These are phyloP conservation scores for Baorangia bicolor DNA, from an alignment of 768 basidiomycete species.

Conservation along the genomic window DNA sequence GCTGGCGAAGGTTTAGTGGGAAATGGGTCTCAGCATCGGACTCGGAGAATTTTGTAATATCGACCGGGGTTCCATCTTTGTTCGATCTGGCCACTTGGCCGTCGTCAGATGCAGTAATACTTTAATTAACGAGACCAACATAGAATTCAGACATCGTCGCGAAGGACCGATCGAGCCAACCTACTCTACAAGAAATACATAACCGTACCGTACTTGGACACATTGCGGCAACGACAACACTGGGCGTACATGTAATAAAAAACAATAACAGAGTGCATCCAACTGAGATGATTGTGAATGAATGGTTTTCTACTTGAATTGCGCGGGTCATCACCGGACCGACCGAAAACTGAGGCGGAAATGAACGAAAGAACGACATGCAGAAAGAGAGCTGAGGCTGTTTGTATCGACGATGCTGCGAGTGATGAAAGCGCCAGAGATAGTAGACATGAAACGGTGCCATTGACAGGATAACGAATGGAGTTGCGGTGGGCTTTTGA, in stretches of 20 bases:
- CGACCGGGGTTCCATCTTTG: neutral
- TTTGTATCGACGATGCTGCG: constrained; percentile 6
- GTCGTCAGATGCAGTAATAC: neutral
- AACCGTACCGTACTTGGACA: constrained; percentile 6
- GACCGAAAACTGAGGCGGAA: neutral
- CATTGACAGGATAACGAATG: neutral
- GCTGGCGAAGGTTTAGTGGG: no score
- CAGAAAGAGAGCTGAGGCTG: neutral
- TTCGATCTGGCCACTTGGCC: neutral
- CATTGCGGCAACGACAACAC: constrained; percentile 10
- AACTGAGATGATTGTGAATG: constrained; percentile 10
- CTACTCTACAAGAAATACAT: constrained; percentile 23
- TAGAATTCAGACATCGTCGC: constrained; percentile 6
- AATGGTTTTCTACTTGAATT: constrained; percentile 12
- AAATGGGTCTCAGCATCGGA: neutral
- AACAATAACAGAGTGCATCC: constrained; percentile 17
- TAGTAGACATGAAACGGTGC: neutral
- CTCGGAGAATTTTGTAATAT: neutral
- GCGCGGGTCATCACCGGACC: neutral
- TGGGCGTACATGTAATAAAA: constrained; percentile 17
- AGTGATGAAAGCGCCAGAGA: constrained; percentile 3
- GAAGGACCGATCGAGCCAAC: neutral
- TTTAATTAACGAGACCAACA: neutral
- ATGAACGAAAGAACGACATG: constrained; percentile 6
- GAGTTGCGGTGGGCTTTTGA: constrained; percentile 5